These are phyloP conservation scores for Gamsiella multidivaricata DNA, from an alignment of 192 early-diverging fungal genomes.

Conservation along the genomic window DNA sequence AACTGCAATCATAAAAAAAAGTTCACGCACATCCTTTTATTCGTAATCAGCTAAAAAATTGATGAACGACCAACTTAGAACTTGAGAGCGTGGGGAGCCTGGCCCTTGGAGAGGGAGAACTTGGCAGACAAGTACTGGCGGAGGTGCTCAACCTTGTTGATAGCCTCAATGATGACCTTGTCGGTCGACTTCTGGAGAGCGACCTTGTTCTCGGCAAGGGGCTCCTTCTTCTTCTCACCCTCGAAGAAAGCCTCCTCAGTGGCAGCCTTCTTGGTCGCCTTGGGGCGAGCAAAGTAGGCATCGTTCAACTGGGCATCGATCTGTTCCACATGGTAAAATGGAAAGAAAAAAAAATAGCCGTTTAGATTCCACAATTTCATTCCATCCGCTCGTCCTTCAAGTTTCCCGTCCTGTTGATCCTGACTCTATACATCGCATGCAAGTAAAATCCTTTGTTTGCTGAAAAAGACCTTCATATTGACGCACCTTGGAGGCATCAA, in stretches of 20 bases:
- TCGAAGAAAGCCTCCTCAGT: conserved; percentile 94
- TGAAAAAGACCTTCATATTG: too few relatives aligned
- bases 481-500: conserved; percentile 74
- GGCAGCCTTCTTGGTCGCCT: conserved; percentile 77
- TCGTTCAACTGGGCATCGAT: conserved; percentile 90
- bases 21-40: conserved; percentile 48
- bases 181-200: conserved; percentile 94
- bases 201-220: conserved; percentile 79
- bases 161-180: conserved; percentile 78
- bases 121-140: conserved; percentile 87
- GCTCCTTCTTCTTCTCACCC: conserved; percentile 79
- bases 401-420: not conserved
- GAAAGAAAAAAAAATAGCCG: not conserved
- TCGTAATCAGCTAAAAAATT: conserved; percentile 23
- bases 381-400: not conserved
- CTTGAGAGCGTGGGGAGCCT: conserved; percentile 95
- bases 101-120: conserved; percentile 96
- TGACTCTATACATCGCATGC: too few relatives aligned
- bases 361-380: too few relatives aligned
- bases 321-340: conserved; percentile 29
- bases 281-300: conserved; percentile 90
- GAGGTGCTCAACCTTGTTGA: conserved; percentile 90
- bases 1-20: conserved; percentile 7
- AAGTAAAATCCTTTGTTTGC: too few relatives aligned
- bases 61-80: conserved; percentile 76